Evolutionary conservation across 1,139 yeast species (phyloP), one percentile per base, ranked within the genome.

Genomic region (Candida sanyaensis): DNA sequence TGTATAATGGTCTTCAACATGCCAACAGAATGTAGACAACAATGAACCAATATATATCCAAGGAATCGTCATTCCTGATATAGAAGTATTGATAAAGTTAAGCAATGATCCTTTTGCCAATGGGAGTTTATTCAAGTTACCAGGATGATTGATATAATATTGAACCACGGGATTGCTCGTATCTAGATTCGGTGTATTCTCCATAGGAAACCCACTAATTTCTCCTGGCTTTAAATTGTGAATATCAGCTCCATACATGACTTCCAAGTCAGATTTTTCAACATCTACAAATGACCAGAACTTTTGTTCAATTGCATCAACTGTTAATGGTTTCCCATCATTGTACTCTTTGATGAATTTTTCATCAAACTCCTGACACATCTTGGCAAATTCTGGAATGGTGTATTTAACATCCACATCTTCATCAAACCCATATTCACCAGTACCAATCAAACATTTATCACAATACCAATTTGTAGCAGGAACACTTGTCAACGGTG

Each of bases 351-450:
- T 47, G 26, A 60, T 51, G 55, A 81, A 82, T 37, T 69, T 66
- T 2, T 59, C 51, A 6, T 68, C 68, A 61, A 87, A 87, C 21
- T 76, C 72, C 30, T 70, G 66, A 52, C 92, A 87, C 54, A 80
- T 70, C 10, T 76, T 65, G 50, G 77, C 77, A 63, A 91, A 92
- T 50, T 86, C 84, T n/a, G 58, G 74, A 50, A 73, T 67, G 0
- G 86, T 73, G 60, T 87, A 89, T 49, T 77, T 75, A 39, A 79
- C 73, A 5, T 77, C 72, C 1, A 61, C 62, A 21, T 86, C 83
- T 54, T 88, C 96, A 56, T 87, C 92, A 64, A 92, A 92, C 0
- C 96, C 96, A 61, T 90, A 92, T 56, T 86, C 93, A 1, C 96
- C 95, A 2, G 92, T 87, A 0, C 96, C 97, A 6, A 88, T 75